Evolutionary conservation across 1,284 basidiomycete genomes (phyloP), one percentile per base, ranked within the genome.

Genomic region (Cystobasidium pallidum): DNA sequence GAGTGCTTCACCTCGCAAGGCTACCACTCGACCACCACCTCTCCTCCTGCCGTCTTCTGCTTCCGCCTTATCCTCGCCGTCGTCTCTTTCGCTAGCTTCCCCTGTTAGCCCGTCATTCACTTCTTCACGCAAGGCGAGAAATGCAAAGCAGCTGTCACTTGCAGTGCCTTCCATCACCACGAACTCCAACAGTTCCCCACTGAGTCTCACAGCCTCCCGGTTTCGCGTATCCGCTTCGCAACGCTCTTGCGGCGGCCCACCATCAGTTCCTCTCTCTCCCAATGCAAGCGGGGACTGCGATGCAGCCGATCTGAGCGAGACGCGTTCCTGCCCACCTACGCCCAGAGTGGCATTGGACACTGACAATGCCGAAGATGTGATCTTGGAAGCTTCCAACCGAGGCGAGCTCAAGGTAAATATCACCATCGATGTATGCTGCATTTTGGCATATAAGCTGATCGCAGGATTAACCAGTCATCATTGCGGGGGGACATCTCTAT

Each of bases 241-340:
- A 21, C 45, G 17, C 19, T 21, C 45, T 11, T 28, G 21, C 7
- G 21, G 8, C 26, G 45, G 45, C 10, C 26, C n/a, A 6, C 8
- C 61, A 6, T 41, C 34, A 4, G 26, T 15, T 17, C 64, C 64
- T 3, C 52, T 41, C 52, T 66, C 36, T 7, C 51, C 51, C 26
- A 66, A 54, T 34, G 21, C 32, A 41, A 54, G 28, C 21, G 21
- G 19, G 34, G 62, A 64, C 26, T 36, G 39, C 61, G 39, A 52
- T 58, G 36, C 32, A 10, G 47, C 52, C 11, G 66, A 66, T 36
- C 39, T 70, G 6, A 66, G 36, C 43, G 73, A 72, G 24, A 66
- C 67, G 1, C 45, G 55, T 19, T 74, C 73, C 28, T 74, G 73
- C 47, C 73, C 73, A 1, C 64, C 70, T 2, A 73, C 73, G 3